Evolutionary conservation across 345 rosid genomes (phyloP), one percentile per base, ranked within the genome.

Genomic region (Salix suchowensis): DNA sequence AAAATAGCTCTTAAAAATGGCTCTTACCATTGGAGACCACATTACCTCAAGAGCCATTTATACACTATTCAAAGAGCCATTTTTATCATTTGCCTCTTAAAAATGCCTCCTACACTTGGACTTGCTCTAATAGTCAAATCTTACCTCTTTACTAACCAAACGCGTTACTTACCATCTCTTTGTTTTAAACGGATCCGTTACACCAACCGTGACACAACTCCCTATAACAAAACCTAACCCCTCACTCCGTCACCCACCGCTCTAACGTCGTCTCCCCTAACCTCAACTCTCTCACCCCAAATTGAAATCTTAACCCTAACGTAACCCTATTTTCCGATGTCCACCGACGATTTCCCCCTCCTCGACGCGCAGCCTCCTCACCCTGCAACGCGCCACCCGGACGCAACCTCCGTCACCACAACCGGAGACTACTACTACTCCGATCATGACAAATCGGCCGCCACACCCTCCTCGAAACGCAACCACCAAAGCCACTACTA

Each of bases 381-480:
- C 48, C 34, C 74, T 0, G 50, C 79, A 14, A 46, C 77, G 65
- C 65, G 52, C 68, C 75, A 60, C 23, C 68, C 71, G 5, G 75
- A 81, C 19, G 34, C 50, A n/a, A 74, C 74, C 40, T 77, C 81
- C 52, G 72, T 50, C 48, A 73, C 46, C 3, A 66, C 42, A 16
- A 40, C 50, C 52, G 55, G 48, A 36, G 81, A 50, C 37, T 77
- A 73, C 23, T 77, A 77, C 67, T 81, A 74, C 70, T 74, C 54
- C 69, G 23, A 81, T 18, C 19, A 50, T 36, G 18, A 44, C 30
- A 39, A 44, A n/a, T 81, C 37, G 65, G 58, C 73, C n/a, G 78
- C 75, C n/a, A 78, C 84, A 4, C 81, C 84, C 24, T 77, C 81
- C 30, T 82, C 81, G 39, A 82, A 82, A 24, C 78, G 81, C 76